Base-by-base conservation (phyloP, 1,284 basidiomycete species). In the Agaricales sp. region DNA sequence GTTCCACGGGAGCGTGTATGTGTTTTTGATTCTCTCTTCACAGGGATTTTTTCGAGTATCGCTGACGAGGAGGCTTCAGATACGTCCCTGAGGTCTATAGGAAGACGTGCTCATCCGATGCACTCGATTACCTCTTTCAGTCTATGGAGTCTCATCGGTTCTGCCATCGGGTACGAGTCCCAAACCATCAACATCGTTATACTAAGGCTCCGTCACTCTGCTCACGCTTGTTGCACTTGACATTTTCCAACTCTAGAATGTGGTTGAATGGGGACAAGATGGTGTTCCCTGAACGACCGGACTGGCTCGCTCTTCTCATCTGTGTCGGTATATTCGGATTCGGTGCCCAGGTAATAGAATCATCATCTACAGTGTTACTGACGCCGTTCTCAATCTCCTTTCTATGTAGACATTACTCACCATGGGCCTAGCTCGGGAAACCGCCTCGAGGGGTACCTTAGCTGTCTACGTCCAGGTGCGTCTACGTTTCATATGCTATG, bases 111-210 rank as follows among this genome's bases (percentile, higher is more conserved):
- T 2, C 82, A 87, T 56, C 71, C 86, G 0, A 64, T 90, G 49
- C 87, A 92, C 59, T 74, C 76, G n/a, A 71, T 89, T 53, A 69
- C 74, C 2, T 82, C 75, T 51, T 90, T 87, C 58, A 79, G 85
- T 0, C 63, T 74, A 21, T 73, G 78, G 57, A 82, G 79, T 52
- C 72, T 82, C 2, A 61, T 85, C 37, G 74, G 75, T 1, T 71
- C 77, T 1, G 61, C 66, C 8, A 52, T 78, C 52, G 73, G 63
- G 79, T 79, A 55, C 49, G 71, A 59, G 21, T 13, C 3, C 16
- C 44, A n/a, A 45, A 18, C 21, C 20, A n/a, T n/a, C n/a, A n/a
- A n/a, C n/a, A n/a, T n/a, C n/a, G n/a, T n/a, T n/a, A n/a, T n/a
- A n/a, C n/a, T n/a, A n/a, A n/a, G n/a, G n/a, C n/a, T n/a, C n/a